phyloP scores from a whole-genome alignment of 2,329 filamentous ascomycete genomes.

The Dothistroma pini region DNA sequence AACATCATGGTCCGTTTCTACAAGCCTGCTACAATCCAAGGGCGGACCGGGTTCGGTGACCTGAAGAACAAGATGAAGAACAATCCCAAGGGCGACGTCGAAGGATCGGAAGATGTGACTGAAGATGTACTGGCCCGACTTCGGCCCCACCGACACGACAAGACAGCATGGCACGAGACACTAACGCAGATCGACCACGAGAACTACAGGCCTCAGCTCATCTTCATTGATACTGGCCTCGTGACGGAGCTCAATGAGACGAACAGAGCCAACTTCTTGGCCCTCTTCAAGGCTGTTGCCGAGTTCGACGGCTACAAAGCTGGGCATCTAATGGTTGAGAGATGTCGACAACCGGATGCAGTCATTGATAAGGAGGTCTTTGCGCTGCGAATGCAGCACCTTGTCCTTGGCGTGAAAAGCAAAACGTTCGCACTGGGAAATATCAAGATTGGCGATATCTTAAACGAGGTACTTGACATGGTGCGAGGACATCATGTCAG shows the following conservation, averaged over 20 bases:
- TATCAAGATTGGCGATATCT: constrained; percentile 91
- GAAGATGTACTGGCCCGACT: constrained; percentile 80
- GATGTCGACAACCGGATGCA: constrained; percentile 85
- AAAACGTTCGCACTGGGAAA: constrained; percentile 87
- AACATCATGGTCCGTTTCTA: constrained; percentile 99
- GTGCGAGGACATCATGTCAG: constrained; percentile 88
- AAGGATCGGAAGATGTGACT: constrained; percentile 69
- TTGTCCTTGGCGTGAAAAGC: constrained; percentile 86
- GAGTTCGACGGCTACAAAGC: constrained; percentile 97
- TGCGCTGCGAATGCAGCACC: constrained; percentile 92
- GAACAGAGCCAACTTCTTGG: constrained; percentile 88
- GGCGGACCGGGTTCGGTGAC: constrained; percentile 37
- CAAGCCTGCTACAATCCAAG: constrained; percentile 68
- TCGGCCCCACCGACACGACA: constrained; percentile 66
- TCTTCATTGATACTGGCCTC: constrained; percentile 95
- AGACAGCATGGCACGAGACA: constrained; percentile 64
- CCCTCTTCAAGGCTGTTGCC: constrained; percentile 90
- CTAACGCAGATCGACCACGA: constrained; percentile 75
- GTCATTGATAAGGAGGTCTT: constrained; percentile 89
- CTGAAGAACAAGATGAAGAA: constrained; percentile 17
- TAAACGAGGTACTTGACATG: constrained; percentile 88
- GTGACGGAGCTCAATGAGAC: constrained; percentile 87
- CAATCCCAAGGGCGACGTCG: constrained; percentile 31
- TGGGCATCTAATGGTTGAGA: constrained; percentile 91
- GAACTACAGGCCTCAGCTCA: constrained; percentile 86